Evolutionary conservation across 1,139 yeast genomes (phyloP), one percentile per base, ranked within the genome.

Genomic region (Lodderomyces metapsilosis): DNA sequence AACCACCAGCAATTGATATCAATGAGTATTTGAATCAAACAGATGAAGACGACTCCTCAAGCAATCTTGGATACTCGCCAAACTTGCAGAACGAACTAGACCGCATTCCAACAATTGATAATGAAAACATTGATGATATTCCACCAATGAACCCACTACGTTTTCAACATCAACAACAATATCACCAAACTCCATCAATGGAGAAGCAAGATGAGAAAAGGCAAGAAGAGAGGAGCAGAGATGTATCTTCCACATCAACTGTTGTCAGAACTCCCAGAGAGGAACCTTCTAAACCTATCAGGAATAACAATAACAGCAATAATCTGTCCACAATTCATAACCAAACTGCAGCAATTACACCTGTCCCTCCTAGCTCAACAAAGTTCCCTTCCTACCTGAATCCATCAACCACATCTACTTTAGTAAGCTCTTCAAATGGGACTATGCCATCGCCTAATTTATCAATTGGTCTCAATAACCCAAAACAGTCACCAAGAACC

Each of bases 311-410:
- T n/a, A n/a, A n/a, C n/a, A n/a, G n/a, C n/a, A n/a, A 11, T 15
- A 28, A 16, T 15, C 40, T 50, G 21, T 32, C 43, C 22, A 45
- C 56, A 16, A 47, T 54, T 2, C 58, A 56, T 43, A 56, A 61
- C 46, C 62, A 61, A 39, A 63, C 71, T 1, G 59, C 66, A 11
- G 70, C 70, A 7, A 61, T 66, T 40, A 66, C 71, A 1, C 73
- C 73, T 2, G 53, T 64, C 1, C 38, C 60, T 40, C 63, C 60
- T 36, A 40, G 28, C n/a, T 7, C 41, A 12, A 25, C 34, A 11
- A 41, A 40, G 20, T 43, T 43, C 28, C 30, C 34, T 2, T 16
- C 17, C 13, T 21, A 20, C 18, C 24, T 21, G 18, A 22, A 9
- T n/a, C 5, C 36, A 20, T 37, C 40, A n/a, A 18, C 40, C 11